Evolutionary conservation across 1,284 basidiomycete species (phyloP).

Genomic region (Ustilago shanxiensis): DNA sequence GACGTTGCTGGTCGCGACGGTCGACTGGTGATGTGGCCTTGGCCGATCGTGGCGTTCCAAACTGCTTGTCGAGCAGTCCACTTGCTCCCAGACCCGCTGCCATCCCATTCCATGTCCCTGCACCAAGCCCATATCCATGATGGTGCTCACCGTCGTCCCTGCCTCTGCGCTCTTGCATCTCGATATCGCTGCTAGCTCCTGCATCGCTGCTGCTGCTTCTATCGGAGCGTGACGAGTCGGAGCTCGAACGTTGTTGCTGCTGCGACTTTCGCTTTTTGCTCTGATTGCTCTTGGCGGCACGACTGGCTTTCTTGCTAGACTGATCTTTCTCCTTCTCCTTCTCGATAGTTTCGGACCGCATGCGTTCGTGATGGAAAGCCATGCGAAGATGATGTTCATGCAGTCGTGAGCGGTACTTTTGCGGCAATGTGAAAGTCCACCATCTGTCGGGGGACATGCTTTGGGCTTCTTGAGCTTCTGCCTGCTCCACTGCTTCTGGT

Average conservation of each 20-base stretch:
- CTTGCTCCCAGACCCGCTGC: conserved; percentile 48
- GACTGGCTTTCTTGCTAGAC: conserved; percentile 10
- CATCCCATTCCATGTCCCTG: conserved; percentile 29
- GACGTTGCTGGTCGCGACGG: conserved; percentile 26
- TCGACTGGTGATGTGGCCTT: conserved; percentile 7
- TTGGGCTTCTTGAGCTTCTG: conserved; percentile 35
- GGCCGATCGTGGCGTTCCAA: conserved; percentile 11
- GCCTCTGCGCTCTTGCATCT: conserved; percentile 36
- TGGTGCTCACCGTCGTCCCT: conserved; percentile 21
- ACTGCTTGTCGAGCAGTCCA: conserved; percentile 42
- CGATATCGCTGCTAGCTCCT: conserved; percentile 36
- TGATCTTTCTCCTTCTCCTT: conserved; percentile 18
- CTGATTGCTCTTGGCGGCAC: conserved; percentile 7
- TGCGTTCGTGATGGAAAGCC: conserved; percentile 43
- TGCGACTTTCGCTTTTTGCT: conserved; percentile 24
- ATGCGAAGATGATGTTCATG: conserved; percentile 57
- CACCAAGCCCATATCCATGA: conserved; percentile 40
- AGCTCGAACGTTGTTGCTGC: conserved; percentile 26
- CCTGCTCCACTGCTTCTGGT: conserved; percentile 27
- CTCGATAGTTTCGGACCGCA: conserved; percentile 24
- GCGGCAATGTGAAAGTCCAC: conserved; percentile 64
- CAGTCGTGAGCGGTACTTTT: conserved; percentile 56
- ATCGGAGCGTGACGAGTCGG: conserved; percentile 33
- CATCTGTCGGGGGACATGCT: conserved; percentile 46
- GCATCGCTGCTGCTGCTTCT: conserved; percentile 18